Evolutionary conservation across 805 yeast genomes (phyloP), one percentile per base, ranked within the genome.

Genomic region (Clavispora phyllophila): DNA sequence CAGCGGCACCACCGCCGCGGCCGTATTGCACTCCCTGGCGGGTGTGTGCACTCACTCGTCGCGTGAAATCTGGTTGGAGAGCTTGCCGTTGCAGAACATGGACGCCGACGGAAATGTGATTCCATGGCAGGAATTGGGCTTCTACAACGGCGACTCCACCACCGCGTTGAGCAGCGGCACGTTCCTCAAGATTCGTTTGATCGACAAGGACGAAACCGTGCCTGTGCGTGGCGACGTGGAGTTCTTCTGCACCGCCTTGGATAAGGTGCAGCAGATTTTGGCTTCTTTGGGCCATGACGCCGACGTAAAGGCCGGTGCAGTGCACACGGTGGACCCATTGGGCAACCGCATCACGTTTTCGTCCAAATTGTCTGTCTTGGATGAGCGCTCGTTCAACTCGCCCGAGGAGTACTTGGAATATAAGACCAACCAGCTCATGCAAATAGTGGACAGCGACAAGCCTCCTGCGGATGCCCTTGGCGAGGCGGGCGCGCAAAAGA

Each of bases 31-130:
- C 32, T 50, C 58, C 25, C 59, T 69, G 13, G 60, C 66, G 36
- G 90, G 90, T 4, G 67, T 84, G 36, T 75, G 87, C 8, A 70
- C 68, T 43, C 87, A 83, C 49, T 83, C 90, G 0, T 55, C 82
- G 39, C 75, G 71, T 48, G 95, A 85, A 61, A 62, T 78, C 23
- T 85, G 95, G 95, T 58, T 85, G 37, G 86, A 83, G 59, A 66
- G 81, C 18, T 83, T 79, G 59, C 87, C 86, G 17, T 65, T 75
- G 32, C 73, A 68, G 47, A 56, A 60, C 38, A 17, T 49, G 15
- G 72, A 68, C 43, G 45, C 40, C 9, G 51, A 56, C 23, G 75
- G 73, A 4, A 53, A 61, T 37, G 42, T 62, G 24, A 54, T 54
- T 27, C 75, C 75, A 5, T 65, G 71, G 66, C 75, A 70, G 44